A percentile compares a stretch with the other conserved stretches of the same genome.
These are phyloP conservation scores for Sugiyamaella valdiviana DNA, from an alignment of 805 yeast genomes.

Conservation along the genomic window DNA sequence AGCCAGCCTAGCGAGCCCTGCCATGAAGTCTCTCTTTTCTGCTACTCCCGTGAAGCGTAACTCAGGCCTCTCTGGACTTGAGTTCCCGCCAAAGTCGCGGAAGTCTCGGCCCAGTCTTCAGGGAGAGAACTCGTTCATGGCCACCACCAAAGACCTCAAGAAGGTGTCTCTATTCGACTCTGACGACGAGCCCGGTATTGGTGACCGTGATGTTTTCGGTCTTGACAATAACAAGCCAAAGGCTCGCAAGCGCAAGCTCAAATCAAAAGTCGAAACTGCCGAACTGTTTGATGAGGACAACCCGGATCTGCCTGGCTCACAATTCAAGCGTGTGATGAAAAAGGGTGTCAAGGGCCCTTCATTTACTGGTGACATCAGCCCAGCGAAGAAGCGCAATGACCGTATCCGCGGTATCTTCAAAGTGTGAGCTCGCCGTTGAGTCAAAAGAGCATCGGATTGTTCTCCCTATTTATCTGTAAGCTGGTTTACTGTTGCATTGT, in stretches of 20 bases:
- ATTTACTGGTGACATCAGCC: constrained; percentile 8
- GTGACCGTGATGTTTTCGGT: not conserved
- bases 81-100: not conserved
- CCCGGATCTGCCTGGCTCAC: constrained; percentile 17
- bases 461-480: not conserved
- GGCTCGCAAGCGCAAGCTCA: constrained; percentile 14
- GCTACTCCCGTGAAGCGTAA: not conserved
- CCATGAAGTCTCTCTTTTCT: not conserved
- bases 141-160: constrained; percentile 9
- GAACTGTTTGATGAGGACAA: constrained; percentile 15
- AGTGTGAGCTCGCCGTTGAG: not conserved
- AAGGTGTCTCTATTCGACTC: constrained; percentile 18
- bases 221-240: constrained; percentile 4
- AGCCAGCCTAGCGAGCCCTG: not conserved
- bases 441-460: not conserved
- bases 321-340: constrained; percentile 13
- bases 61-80: not conserved
- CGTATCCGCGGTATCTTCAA: constrained; percentile 11
- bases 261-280: constrained; percentile 6
- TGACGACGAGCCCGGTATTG: constrained; percentile 8
- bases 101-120: constrained; percentile 8
- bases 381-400: constrained; percentile 13
- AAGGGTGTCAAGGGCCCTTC: not conserved
- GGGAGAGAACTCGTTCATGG: constrained; percentile 3
- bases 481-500: not conserved